Conservation (phyloP, 139 green algal genomes). For the Tetradesmus lagerheimii region DNA sequence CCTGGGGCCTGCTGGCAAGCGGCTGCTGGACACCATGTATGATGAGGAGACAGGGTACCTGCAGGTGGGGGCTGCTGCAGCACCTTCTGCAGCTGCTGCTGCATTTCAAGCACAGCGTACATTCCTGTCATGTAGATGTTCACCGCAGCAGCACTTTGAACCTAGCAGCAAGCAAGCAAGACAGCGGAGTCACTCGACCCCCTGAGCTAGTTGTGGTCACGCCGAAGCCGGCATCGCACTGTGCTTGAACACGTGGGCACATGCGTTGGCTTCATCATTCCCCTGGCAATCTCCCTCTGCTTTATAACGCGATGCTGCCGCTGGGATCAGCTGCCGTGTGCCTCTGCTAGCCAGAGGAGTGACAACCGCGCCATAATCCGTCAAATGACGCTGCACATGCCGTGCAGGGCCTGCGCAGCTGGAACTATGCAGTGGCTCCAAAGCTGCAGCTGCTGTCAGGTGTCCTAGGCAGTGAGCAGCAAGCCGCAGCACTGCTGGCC, state of each 20-base stretch:
- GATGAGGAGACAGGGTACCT: slow-evolving; percentile 6
- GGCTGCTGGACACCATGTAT: slow-evolving; percentile 30
- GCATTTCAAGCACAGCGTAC: not conserved
- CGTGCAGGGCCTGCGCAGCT: slow-evolving; percentile 32
- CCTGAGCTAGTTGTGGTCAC: no score
- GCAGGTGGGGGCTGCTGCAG: not conserved
- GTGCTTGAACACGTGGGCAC: no score
- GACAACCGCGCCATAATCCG: no score
- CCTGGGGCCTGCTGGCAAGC: not conserved
- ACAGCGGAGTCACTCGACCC: no score
- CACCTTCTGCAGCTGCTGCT: not conserved
- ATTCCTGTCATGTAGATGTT: no score
- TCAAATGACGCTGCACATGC: not conserved
- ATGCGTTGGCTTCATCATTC: no score
- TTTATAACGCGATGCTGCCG: no score
- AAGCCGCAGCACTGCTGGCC: not conserved
- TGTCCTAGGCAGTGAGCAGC: slow-evolving; percentile 17
- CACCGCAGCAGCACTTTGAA: no score
- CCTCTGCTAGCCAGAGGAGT: not conserved
- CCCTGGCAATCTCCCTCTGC: no score
- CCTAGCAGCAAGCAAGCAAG: no score
- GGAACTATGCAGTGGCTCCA: not conserved
- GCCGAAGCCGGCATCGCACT: no score
- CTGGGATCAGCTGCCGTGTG: not conserved
- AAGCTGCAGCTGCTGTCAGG: slow-evolving; percentile 14